Conservation (phyloP, 352 stramenopile genomes). For the Phytophthora sp. region DNA sequence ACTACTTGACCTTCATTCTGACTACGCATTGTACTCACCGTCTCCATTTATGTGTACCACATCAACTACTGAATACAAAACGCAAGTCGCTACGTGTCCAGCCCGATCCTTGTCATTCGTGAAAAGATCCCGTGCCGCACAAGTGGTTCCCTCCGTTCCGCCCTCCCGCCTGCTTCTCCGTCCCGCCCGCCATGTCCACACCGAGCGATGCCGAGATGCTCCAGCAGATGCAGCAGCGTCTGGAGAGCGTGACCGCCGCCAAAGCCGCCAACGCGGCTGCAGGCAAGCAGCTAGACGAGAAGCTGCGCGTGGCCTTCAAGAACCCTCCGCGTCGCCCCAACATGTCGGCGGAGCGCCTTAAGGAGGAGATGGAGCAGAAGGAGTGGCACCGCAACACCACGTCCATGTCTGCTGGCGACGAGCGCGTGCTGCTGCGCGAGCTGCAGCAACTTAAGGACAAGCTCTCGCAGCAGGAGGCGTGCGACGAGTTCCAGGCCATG, state of each 20-base stretch:
- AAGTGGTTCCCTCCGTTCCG: constrained; percentile 16
- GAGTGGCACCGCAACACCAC: constrained; percentile 73
- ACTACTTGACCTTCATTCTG: constrained; percentile 29
- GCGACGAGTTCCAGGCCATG: constrained; percentile 61
- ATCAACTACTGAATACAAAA: constrained; percentile 8
- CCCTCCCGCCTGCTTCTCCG: background rate
- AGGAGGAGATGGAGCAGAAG: constrained; percentile 61
- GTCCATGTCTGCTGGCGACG: constrained; percentile 74
- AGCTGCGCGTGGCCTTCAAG: constrained; percentile 74
- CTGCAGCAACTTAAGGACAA: constrained; percentile 67
- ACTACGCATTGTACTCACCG: background rate
- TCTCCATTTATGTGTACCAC: constrained; percentile 3
- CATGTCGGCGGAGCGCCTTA: constrained; percentile 55
- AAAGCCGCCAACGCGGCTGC: constrained; percentile 61
- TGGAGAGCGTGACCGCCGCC: constrained; percentile 40
- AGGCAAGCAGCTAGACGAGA: constrained; percentile 77
- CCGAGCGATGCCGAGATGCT: constrained; percentile 52
- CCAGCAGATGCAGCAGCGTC: constrained; percentile 57
- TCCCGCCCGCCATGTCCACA: constrained; percentile 36
- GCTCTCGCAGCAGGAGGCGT: constrained; percentile 55
- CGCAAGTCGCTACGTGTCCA: constrained; percentile 12
- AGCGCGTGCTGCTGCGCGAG: constrained; percentile 75
- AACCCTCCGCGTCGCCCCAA: constrained; percentile 65
- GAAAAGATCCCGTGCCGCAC: constrained; percentile 35
- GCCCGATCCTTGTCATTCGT: constrained; percentile 27